These are phyloP conservation scores for Aspergillus ustus DNA, from an alignment of 2,329 filamentous ascomycete genomes.

Conservation along the genomic window DNA sequence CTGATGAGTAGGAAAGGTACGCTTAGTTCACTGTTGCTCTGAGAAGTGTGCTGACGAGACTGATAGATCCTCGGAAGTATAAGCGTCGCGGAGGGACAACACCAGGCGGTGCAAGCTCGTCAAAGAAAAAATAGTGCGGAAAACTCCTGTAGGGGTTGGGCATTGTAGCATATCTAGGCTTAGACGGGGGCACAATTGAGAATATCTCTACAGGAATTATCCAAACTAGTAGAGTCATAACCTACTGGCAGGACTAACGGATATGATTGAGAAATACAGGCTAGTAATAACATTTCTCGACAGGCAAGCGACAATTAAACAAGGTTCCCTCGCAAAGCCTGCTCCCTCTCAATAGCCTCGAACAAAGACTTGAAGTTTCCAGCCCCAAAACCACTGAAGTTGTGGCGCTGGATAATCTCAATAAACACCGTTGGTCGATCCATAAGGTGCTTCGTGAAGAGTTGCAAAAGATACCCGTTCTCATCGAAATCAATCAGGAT, in stretches of 20 bases:
- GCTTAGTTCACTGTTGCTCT: constrained; percentile 13
- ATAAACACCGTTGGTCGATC: constrained; percentile 94
- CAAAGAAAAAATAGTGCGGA: constrained; percentile 34
- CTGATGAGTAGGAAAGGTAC: constrained; percentile 72
- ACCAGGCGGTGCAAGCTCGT: constrained; percentile 33
- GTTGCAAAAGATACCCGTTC: constrained; percentile 76
- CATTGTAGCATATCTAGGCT: neutral
- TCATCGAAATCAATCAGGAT: constrained; percentile 97
- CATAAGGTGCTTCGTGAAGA: constrained; percentile 87
- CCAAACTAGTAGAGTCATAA: neutral
- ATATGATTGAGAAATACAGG: neutral
- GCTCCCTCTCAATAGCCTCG: constrained; percentile 93
- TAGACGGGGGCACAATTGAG: neutral
- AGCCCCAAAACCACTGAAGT: constrained; percentile 89
- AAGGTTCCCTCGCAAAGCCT: constrained; percentile 83
- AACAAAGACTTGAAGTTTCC: constrained; percentile 96
- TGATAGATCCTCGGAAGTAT: constrained; percentile 70
- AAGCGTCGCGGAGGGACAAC: constrained; percentile 59
- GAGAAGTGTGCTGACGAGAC: constrained; percentile 12
- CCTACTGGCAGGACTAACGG: neutral
- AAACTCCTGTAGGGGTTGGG: neutral
- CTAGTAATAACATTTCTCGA: neutral
- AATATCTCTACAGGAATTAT: neutral
- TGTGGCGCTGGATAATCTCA: constrained; percentile 91
- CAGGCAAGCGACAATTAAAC: constrained; percentile 26